Conservation (phyloP, 2,329 filamentous ascomycete species). For the Botrytis squamosa region DNA sequence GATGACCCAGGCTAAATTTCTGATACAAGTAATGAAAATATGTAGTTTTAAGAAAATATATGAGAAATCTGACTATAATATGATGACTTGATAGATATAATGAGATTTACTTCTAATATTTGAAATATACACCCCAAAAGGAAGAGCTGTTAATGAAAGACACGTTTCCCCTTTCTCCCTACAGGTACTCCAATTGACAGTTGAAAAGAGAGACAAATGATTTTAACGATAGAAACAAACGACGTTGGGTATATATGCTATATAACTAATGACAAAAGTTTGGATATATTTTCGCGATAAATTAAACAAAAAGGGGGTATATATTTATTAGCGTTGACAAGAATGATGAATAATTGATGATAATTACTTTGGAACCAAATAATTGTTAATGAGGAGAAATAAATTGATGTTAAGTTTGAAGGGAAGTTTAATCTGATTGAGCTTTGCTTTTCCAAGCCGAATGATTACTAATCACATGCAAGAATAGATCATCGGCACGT, state of each 20-base stretch:
- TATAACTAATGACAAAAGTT: neutral
- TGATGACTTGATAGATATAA: conserved; percentile 7
- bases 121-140: neutral
- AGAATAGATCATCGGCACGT: neutral
- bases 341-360: conserved; percentile 29
- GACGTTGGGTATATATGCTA: neutral
- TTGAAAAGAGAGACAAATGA: neutral
- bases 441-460: neutral
- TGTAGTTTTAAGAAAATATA: neutral
- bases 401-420: conserved; percentile 1
- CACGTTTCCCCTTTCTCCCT: neutral
- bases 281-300: conserved; percentile 2
- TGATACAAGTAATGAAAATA: neutral
- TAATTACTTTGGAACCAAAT: conserved; percentile 15
- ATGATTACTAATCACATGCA: conserved; percentile 1
- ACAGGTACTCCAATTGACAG: neutral
- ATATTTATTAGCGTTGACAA: conserved; percentile 12
- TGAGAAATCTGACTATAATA: neutral
- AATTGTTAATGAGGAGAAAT: neutral
- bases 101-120: conserved; percentile 8
- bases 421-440: conserved; percentile 3
- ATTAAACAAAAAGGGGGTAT: neutral
- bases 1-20: neutral
- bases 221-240: neutral
- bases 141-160: neutral